Evolutionary conservation across 306 rosid species (phyloP), one percentile per base, ranked within the genome.

Genomic region (Vigna trinervia): DNA sequence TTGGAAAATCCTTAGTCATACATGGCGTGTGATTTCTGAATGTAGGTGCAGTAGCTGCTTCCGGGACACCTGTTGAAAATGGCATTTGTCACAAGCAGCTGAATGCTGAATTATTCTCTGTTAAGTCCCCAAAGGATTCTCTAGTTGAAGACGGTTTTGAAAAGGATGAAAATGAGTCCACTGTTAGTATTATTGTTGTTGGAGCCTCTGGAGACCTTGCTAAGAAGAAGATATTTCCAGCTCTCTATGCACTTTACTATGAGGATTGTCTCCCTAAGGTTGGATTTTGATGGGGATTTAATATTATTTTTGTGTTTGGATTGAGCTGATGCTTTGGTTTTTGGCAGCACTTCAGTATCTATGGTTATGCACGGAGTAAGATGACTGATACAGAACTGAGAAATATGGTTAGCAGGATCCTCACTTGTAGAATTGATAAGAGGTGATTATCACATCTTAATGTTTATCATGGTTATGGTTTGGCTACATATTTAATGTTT

Each of bases 171-270:
- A 83, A 66, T 51, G 96, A 75, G 63, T 79, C 83, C 53, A 71
- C 84, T 17, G 96, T 91, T 52, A 91, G 96, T 84, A 91, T 93
- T 63, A 91, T 95, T 47, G 93, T 93, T 77, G 96, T 93, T 78
- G 98, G 98, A 71, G 98, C 98, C 72, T 93, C 98, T 12, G 98
- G 98, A 45, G 98, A 93, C 85, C 95, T 93, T 73, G 98, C 98
- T 22, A 93, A 93, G 84, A 93, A 93, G 88, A 93, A 93, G 90
- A 93, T 93, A 75, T 93, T 91, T 80, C 98, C 98, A 0, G 96
- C 98, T 36, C 98, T 93, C 73, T 93, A 91, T 74, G 96, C 98
- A 6, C 96, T 93, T 36, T 91, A 84, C 82, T 93, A 93, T 20
- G 98, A 93, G 93, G 96, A 79, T 57, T 93, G 85, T 80, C 96